These are phyloP conservation scores for Phytophthora brassicae DNA, from an alignment of 352 stramenopile genomes.

Conservation along the genomic window DNA sequence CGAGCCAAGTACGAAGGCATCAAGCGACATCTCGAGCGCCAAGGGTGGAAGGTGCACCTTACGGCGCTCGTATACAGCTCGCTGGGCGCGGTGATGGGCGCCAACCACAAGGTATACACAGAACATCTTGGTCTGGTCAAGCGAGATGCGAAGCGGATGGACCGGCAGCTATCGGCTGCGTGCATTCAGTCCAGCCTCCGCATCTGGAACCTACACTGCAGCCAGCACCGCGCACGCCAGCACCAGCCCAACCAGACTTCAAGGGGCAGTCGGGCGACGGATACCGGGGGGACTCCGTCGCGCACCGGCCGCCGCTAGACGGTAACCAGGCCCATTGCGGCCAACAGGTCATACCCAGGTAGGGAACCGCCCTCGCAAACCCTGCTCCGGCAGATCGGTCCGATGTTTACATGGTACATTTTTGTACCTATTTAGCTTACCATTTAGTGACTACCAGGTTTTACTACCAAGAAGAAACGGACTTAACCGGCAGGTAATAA, in stretches of 20 bases:
- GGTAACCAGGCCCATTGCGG: neutral
- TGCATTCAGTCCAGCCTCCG: slow-evolving; percentile 13
- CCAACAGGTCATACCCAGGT: slow-evolving; percentile 2
- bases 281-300: slow-evolving; percentile 16
- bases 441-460: too few relatives aligned
- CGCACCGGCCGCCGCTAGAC: neutral
- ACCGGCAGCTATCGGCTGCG: neutral
- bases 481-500: too few relatives aligned
- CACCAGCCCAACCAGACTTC: neutral
- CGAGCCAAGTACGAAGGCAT: too few relatives aligned
- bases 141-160: neutral
- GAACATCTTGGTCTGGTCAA: slow-evolving; percentile 9
- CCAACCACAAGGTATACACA: slow-evolving; percentile 3
- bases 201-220: slow-evolving; percentile 13
- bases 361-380: slow-evolving; percentile 4
- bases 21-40: neutral
- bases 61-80: slow-evolving; percentile 15
- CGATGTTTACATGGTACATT: neutral
- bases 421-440: too few relatives aligned
- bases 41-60: slow-evolving; percentile 12
- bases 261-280: slow-evolving; percentile 7
- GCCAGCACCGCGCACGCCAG: neutral
- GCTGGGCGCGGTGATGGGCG: neutral
- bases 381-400: neutral
- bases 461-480: too few relatives aligned